Conservation (phyloP, 805 yeast genomes). For the Nakazawaea ishiwadae region DNA sequence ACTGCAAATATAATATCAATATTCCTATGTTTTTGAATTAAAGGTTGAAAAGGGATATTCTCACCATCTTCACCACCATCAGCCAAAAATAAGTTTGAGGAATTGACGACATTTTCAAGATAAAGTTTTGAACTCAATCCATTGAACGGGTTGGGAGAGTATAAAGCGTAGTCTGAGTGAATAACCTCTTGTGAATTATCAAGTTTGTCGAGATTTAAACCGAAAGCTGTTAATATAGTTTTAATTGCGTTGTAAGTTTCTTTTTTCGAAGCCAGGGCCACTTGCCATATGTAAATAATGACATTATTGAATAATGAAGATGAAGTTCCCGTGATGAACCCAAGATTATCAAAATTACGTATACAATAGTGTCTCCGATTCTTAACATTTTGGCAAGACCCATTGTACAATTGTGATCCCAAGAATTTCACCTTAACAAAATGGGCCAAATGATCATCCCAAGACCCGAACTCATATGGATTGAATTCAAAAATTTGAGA, state of each 20-base stretch:
- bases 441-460: conserved; percentile 44
- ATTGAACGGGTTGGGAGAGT: conserved; percentile 60
- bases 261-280: conserved; percentile 25
- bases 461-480: conserved; percentile 66
- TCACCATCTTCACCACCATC: conserved; percentile 51
- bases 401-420: conserved; percentile 44
- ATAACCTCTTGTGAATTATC: conserved; percentile 18
- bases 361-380: conserved; percentile 32
- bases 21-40: conserved; percentile 29
- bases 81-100: conserved; percentile 16
- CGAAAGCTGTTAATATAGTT: conserved; percentile 37
- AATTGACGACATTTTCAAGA: conserved; percentile 18
- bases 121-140: conserved; percentile 15
- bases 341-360: conserved; percentile 52
- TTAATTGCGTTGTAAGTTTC: conserved; percentile 30
- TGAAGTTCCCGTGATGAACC: conserved; percentile 59
- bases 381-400: conserved; percentile 27
- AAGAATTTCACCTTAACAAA: conserved; percentile 48
- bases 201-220: conserved; percentile 31
- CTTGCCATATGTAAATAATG: conserved; percentile 42
- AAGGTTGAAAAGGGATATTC: conserved; percentile 42
- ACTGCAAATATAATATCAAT: conserved; percentile 36
- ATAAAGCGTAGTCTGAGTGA: conserved; percentile 53
- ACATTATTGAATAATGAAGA: conserved; percentile 58
- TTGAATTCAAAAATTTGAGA: conserved; percentile 54